phyloP scores from a whole-genome alignment of 352 stramenopile species.

The Globisporangium uncinulatum region DNA sequence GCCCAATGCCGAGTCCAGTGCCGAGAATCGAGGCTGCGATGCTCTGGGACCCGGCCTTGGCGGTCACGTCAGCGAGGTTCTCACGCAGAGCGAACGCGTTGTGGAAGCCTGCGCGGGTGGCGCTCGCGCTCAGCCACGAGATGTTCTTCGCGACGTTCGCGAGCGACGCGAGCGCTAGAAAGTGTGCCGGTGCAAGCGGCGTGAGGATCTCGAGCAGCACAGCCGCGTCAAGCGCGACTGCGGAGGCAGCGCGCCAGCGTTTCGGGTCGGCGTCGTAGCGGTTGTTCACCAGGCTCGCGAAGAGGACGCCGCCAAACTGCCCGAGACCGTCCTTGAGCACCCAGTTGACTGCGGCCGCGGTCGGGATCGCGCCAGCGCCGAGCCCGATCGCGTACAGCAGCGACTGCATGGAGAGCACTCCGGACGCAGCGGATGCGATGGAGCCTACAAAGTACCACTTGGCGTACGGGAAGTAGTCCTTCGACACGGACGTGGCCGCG shows the following conservation, averaged over 20 bases:
- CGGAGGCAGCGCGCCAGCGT: constrained; percentile 89
- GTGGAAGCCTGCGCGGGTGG: constrained; percentile 92
- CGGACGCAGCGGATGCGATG: constrained; percentile 71
- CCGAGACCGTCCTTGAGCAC: constrained; percentile 96
- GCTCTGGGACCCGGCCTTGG: constrained; percentile 92
- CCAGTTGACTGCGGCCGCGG: constrained; percentile 94
- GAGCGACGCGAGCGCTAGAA: constrained; percentile 87
- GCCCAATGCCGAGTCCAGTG: constrained; percentile 54
- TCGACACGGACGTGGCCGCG: constrained; percentile 76
- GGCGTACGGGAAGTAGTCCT: constrained; percentile 86
- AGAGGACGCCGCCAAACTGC: constrained; percentile 94
- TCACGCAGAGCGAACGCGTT: constrained; percentile 85
- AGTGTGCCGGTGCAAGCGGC: constrained; percentile 69
- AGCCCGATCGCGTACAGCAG: constrained; percentile 93
- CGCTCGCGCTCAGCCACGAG: constrained; percentile 92
- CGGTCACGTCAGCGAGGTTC: constrained; percentile 96
- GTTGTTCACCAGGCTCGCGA: constrained; percentile 88
- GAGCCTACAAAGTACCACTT: constrained; percentile 80
- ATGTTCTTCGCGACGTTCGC: constrained; percentile 95
- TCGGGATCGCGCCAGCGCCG: constrained; percentile 76
- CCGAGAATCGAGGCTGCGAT: constrained; percentile 91
- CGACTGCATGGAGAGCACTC: constrained; percentile 93
- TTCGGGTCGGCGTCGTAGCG: constrained; percentile 94
- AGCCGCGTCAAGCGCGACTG: constrained; percentile 87
- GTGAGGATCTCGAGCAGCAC: constrained; percentile 91